Conservation (phyloP, 495 filamentous ascomycete genomes). For the Podospora comata region DNA sequence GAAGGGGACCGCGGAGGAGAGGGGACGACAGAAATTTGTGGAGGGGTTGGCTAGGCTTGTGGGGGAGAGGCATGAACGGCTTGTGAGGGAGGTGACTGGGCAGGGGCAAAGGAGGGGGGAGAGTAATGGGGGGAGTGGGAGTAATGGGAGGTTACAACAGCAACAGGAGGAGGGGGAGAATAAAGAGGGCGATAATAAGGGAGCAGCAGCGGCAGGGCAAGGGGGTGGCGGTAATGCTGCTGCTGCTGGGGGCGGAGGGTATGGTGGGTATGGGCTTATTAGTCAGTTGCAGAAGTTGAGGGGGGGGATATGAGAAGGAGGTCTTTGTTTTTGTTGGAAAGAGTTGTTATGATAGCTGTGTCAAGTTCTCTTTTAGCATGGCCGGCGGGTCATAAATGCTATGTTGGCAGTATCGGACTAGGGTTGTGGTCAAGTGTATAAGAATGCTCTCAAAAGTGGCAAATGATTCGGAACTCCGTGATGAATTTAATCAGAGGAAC, state of each 20-base stretch:
- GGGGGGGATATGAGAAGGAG: constrained; percentile 55
- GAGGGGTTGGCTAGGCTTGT: constrained; percentile 67
- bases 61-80: constrained; percentile 55
- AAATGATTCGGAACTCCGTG: too few species aligned
- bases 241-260: constrained; percentile 33
- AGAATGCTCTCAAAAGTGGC: too few species aligned
- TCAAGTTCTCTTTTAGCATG: too few species aligned
- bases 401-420: too few species aligned
- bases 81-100: constrained; percentile 44
- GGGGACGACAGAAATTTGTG: constrained; percentile 74
- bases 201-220: not conserved
- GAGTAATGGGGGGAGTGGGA: not conserved
- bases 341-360: too few species aligned
- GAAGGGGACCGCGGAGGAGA: constrained; percentile 92
- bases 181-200: not conserved
- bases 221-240: not conserved
- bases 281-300: constrained; percentile 76
- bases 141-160: constrained; percentile 1
- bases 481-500: too few species aligned
- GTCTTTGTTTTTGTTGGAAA: too few species aligned
- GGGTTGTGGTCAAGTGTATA: too few species aligned
- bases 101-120: not conserved
- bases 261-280: constrained; percentile 70
- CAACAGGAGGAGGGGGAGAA: constrained; percentile 26
- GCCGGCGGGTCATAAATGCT: too few species aligned